Base-by-base conservation (phyloP, 2,329 filamentous ascomycete species). In the Fusarium proliferatum region DNA sequence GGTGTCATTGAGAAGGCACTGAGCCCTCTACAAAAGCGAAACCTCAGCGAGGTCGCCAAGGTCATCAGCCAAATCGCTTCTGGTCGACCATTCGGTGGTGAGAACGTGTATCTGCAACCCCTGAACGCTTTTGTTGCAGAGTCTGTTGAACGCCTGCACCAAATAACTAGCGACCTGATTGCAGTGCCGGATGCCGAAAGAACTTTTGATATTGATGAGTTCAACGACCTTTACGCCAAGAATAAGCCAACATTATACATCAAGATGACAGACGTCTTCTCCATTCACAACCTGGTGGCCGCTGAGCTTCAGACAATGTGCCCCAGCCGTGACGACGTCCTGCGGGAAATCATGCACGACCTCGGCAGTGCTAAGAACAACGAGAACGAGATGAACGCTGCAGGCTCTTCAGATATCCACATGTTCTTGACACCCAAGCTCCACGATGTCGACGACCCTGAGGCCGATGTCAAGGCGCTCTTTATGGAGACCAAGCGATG, bases 401-500 rank as follows among this genome's bases (percentile, higher is more conserved):
- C 96, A 11, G 94, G 94, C 71, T 93, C 94, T 4, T 92, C 93
- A 2, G 95, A 98, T 81, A 97, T 98, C 69, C 95, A 94, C 68
- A 91, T 98, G 86, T 97, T 94, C 67, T 85, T 98, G 48, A 96
- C 93, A 49, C 94, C 95, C 42, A 97, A 96, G 82, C 89, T 97
- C 60, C 94, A 97, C 79, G 93, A 97, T 77, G 86, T 95, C 69
- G 94, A 97, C 78, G 96, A 99, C 80, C 96, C 96, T 8, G 96
- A 98, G 79, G 94, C 95, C 8, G 93, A 96, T 68, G 88, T 96
- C 72, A 98, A 98, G 84, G 88, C 95, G 3, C 88, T 99, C 6
- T 98, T 98, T 81, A 98, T 98, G 91, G 96, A 98, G 84, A 98
- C 96, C 6, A 99, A 99, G 85, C 92, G 96, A 77, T 97, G 96